Evolutionary conservation across 352 stramenopile genomes (phyloP), one percentile per base, ranked within the genome.

Genomic region (Phytopythium chamaehyphon): DNA sequence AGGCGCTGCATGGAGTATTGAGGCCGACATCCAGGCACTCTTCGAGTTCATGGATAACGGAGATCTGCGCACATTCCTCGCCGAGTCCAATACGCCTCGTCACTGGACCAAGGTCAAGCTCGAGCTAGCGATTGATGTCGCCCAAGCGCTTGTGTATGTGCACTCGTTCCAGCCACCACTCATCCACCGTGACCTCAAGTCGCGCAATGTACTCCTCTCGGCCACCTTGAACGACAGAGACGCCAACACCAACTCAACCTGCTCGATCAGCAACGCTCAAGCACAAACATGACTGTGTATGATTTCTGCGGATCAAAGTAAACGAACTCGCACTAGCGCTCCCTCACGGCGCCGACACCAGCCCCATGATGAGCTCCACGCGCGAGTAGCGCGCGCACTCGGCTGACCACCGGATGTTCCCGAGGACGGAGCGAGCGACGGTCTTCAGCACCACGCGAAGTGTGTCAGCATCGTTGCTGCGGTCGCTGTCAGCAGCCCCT

Each of bases 11-110:
- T 85, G 73, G 73, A 76, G 58, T 3, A 62, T 63, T 26, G 57
- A 71, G 35, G 59, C 61, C 14, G 70, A 83, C 31, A 23, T 86
- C 0, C 66, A 81, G 37, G 74, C 68, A 5, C 37, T 87, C 2
- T 77, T 73, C 15, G 73, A 87, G 61, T 83, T 76, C 52, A 77
- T 84, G 73, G 68, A 74, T 9, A 62, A 66, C 24, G 68, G 74
- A 38, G 73, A 87, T 40, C 23, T 87, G n/a, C 49, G 64, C 3
- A 57, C 56, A 1, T 72, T 64, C 19, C 49, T 86, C 19, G 40
- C 62, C 15, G 54, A 59, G 2, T 46, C 46, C 0, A 35, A 50
- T 14, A 58, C 56, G 3, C 46, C 59, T 22, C 52, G 36, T 5
- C 24, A 55, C 9, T 87, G 72, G 73, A 66, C 56, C 0, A 7